Percentiles rank a stretch among this genome's conserved stretches.
These are phyloP conservation scores for Ophiosphaerella herpotricha DNA, from an alignment of 2,329 filamentous ascomycete species.

Conservation along the genomic window DNA sequence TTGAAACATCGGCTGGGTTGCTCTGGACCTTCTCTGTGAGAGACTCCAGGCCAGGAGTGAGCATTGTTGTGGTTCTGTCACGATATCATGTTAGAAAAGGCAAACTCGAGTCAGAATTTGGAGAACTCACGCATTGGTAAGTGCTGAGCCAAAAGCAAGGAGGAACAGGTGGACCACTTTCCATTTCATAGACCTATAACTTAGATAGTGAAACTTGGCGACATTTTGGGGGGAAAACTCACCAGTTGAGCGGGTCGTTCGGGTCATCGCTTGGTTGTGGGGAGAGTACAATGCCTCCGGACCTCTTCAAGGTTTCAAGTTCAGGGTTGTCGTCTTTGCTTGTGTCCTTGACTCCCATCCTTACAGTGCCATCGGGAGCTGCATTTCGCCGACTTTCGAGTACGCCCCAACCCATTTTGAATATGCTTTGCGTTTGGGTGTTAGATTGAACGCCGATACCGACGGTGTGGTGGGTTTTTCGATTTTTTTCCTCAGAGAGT, in stretches of 20 bases:
- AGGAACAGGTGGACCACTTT: constrained; percentile 13
- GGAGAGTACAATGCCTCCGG: constrained; percentile 4
- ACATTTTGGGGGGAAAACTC: not conserved
- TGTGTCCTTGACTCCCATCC: constrained; percentile 7
- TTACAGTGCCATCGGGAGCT: constrained; percentile 9
- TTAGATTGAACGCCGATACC: not conserved
- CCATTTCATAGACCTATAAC: constrained; percentile 5
- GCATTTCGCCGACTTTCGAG: constrained; percentile 13
- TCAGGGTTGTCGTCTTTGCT: constrained; percentile 7
- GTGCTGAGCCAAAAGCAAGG: constrained; percentile 15
- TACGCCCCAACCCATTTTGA: constrained; percentile 16
- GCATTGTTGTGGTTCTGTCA: constrained; percentile 12
- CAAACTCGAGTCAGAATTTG: not conserved
- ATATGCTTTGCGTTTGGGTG: not conserved
- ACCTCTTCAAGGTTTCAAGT: constrained; percentile 6
- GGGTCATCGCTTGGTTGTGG: constrained; percentile 9
- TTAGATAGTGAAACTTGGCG: not conserved
- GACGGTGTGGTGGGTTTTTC: too few species aligned
- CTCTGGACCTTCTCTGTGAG: constrained; percentile 12
- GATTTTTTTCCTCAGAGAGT: not conserved
- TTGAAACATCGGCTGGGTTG: constrained; percentile 12
- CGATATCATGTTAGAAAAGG: not conserved
- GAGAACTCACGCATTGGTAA: constrained; percentile 15
- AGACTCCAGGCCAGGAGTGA: constrained; percentile 13
- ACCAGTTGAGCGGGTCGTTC: constrained; percentile 20